Percentiles rank a stretch among this genome's conserved stretches.
phyloP scores from a whole-genome alignment of 371 early-diverging fungal genomes.

The Phascolomyces articulosus region DNA sequence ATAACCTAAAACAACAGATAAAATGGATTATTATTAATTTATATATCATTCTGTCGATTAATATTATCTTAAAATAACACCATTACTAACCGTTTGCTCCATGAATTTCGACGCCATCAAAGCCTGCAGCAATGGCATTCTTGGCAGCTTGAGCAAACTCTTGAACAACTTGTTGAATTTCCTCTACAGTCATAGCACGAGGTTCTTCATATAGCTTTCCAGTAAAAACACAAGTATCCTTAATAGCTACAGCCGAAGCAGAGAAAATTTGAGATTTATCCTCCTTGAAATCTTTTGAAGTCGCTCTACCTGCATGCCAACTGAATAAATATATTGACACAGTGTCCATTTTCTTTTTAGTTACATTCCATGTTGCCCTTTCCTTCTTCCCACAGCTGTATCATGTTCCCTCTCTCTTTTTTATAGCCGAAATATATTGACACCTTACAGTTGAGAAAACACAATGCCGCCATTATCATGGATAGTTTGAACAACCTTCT shows the following conservation, averaged over 20 bases:
- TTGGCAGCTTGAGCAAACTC: conserved; percentile 63
- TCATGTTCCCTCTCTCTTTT: no score
- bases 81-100: conserved; percentile 51
- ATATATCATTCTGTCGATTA: no score
- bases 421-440: background rate
- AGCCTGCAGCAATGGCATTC: conserved; percentile 49
- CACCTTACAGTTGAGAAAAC: conserved; percentile 49
- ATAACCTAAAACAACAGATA: conserved; percentile 30
- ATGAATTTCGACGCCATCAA: conserved; percentile 75
- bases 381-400: no score
- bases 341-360: background rate
- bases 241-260: conserved; percentile 25
- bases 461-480: conserved; percentile 61
- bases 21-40: no score
- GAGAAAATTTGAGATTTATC: conserved; percentile 16
- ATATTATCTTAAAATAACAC: no score
- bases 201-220: conserved; percentile 44
- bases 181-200: conserved; percentile 57
- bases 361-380: background rate
- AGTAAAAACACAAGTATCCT: conserved; percentile 13
- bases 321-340: background rate
- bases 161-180: conserved; percentile 59
- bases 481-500: conserved; percentile 54
- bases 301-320: conserved; percentile 25
- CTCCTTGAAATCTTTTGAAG: background rate